These are phyloP conservation scores for Protostelium mycophagum DNA, from an alignment of 78 protist species.

Conservation along the genomic window DNA sequence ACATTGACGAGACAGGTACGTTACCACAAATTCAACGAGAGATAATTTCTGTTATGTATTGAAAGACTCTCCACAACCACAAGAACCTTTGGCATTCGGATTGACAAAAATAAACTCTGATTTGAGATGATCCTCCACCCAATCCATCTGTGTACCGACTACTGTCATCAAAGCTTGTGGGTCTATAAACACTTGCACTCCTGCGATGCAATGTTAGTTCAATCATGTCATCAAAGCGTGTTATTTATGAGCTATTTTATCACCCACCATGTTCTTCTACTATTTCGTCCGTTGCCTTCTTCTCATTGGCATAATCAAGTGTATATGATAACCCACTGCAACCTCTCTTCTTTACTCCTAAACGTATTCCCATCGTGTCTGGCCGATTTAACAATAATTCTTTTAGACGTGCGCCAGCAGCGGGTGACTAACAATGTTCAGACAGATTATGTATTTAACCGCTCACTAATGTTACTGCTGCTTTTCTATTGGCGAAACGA, in stretches of 20 bases:
- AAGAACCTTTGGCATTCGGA: conserved; percentile 87
- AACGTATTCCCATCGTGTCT: conserved; percentile 42
- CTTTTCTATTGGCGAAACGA: neutral
- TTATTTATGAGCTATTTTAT: no score
- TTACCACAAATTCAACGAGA: no score
- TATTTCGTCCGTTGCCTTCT: conserved; percentile 51
- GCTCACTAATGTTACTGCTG: neutral
- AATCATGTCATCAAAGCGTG: neutral
- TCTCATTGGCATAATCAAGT: conserved; percentile 73
- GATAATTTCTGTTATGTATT: conserved; percentile 2
- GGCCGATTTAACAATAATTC: conserved; percentile 35
- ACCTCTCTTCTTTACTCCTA: conserved; percentile 74
- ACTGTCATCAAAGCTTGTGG: conserved; percentile 80
- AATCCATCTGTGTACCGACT: conserved; percentile 89
- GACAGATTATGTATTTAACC: neutral
- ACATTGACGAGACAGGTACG: no score
- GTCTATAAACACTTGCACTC: conserved; percentile 75
- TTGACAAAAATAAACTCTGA: conserved; percentile 83
- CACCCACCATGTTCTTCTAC: conserved; percentile 44
- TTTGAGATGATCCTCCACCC: conserved; percentile 61
- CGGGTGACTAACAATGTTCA: neutral
- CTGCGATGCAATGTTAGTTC: conserved; percentile 5
- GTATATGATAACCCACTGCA: conserved; percentile 88
- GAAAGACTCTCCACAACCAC: conserved; percentile 92
- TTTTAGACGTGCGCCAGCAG: conserved; percentile 4